A percentile compares a stretch with the other conserved stretches of the same genome.
Evolutionary conservation across 75 land plant genomes (phyloP).

Genomic region (Ceratopteris richardii): DNA sequence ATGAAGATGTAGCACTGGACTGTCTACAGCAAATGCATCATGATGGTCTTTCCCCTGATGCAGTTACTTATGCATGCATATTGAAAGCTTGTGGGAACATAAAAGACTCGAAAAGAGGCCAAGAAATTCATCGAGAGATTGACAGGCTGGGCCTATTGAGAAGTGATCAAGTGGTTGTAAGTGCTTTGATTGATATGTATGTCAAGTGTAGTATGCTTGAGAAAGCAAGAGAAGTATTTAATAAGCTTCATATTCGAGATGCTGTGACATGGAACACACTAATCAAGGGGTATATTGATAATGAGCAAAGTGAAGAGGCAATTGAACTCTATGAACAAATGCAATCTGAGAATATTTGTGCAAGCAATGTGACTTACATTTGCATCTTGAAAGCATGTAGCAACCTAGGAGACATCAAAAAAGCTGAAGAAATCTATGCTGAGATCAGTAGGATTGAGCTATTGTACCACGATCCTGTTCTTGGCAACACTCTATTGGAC

Average conservation of each 20-base stretch:
- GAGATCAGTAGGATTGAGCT: constrained; percentile 15
- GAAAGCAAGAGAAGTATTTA: constrained; percentile 4
- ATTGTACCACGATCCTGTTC: not conserved
- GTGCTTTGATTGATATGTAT: constrained; percentile 19
- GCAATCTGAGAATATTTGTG: constrained; percentile 1
- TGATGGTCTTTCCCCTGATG: constrained; percentile 8
- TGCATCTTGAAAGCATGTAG: constrained; percentile 17
- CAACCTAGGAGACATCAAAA: constrained; percentile 10
- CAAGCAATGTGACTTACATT: constrained; percentile 14
- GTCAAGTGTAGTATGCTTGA: constrained; percentile 12
- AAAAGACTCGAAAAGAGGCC: constrained; percentile 6
- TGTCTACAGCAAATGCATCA: constrained; percentile 13
- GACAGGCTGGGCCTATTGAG: constrained; percentile 6
- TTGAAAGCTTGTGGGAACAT: constrained; percentile 11
- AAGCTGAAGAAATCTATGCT: constrained; percentile 17
- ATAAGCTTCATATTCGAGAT: constrained; percentile 1
- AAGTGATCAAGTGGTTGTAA: not conserved
- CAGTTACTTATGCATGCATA: constrained; percentile 9
- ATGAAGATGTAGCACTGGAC: constrained; percentile 14
- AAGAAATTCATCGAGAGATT: constrained; percentile 11
- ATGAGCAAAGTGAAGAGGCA: constrained; percentile 9
- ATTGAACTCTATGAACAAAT: constrained; percentile 9
- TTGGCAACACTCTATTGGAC: constrained; percentile 20
- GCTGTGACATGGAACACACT: constrained; percentile 18
- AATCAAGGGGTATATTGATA: constrained; percentile 13